Conservation (phyloP, 805 yeast species). For the Saccharomycopsis amapae region DNA sequence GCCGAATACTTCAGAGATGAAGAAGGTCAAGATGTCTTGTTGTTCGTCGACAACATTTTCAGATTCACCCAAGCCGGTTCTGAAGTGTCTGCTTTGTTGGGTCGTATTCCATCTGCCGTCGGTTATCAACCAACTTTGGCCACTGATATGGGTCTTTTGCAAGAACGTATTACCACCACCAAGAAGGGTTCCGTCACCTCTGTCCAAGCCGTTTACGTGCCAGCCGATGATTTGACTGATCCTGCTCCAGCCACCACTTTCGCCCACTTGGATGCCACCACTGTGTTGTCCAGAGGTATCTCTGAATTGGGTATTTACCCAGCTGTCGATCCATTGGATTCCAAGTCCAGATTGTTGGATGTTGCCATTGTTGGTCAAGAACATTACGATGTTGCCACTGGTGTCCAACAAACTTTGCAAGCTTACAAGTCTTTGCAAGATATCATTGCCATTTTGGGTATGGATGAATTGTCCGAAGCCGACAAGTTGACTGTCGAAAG, state of each 20-base stretch:
- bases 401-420: constrained; percentile 97
- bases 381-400: constrained; percentile 92
- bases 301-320: constrained; percentile 99
- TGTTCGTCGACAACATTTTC: constrained; percentile 99
- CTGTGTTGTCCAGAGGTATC: constrained; percentile 99
- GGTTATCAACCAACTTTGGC: constrained; percentile 99
- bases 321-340: constrained; percentile 99
- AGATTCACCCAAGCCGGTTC: constrained; percentile 99
- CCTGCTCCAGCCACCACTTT: constrained; percentile 99
- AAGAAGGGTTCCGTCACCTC: constrained; percentile 99
- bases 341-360: constrained; percentile 97
- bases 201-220: constrained; percentile 99
- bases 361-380: constrained; percentile 97
- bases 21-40: constrained; percentile 99
- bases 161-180: constrained; percentile 99
- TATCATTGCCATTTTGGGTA: constrained; percentile 99
- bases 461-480: constrained; percentile 98
- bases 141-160: constrained; percentile 99
- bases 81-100: constrained; percentile 98
- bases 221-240: constrained; percentile 99
- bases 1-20: constrained; percentile 98
- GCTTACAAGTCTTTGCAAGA: constrained; percentile 99
- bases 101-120: constrained; percentile 99
- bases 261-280: constrained; percentile 99
- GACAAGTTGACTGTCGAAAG: constrained; percentile 99